Base-by-base conservation (phyloP, 768 basidiomycete species). In the Leccinum subgranulosum region DNA sequence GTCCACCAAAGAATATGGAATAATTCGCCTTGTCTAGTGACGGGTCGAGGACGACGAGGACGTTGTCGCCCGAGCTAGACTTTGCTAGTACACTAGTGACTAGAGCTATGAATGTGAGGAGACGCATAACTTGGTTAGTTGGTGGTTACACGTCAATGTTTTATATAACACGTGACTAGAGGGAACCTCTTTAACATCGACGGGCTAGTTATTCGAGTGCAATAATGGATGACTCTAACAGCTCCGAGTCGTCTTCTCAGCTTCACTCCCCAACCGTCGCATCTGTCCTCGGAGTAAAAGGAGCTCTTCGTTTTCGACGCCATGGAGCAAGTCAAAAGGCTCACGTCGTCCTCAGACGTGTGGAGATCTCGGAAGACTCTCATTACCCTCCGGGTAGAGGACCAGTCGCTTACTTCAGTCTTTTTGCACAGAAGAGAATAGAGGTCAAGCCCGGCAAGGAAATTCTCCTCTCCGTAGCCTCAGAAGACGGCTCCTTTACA, bases 41-140 rank as follows among this genome's bases (percentile, higher is more conserved):
- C 1, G 86, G 82, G 69, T 98, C 93, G 33, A 96, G 78, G 14
- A 96, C 80, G 48, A 97, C 89, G 14, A 98, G 82, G 17, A 97
- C 89, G 28, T 85, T 87, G 73, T 88, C 80, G 14, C 90, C 91
- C 10, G 86, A 78, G 74, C 90, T 92, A n/a, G 91, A 92, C 65
- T 78, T 84, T 52, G 90, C 88, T 27, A 61, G 52, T 3, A 56
- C 65, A 12, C 60, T 41, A 11, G 60, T 21, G 6, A 72, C 55
- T 4, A 78, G 53, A 29, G 60, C 66, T 36, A 79, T 49, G 7
- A 70, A 48, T 21, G 47, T 63, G 29, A 73, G 33, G 28, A 66
- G 56, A 59, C 62, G 61, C 73, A 79, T 77, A 23, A 23, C 23
- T 23, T 23, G 3, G 2, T 23, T 23, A 2, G 23, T 23, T 23